Evolutionary conservation across 139 green algal genomes (phyloP), one percentile per base, ranked within the genome.

Genomic region (Pleodorina starrii): DNA sequence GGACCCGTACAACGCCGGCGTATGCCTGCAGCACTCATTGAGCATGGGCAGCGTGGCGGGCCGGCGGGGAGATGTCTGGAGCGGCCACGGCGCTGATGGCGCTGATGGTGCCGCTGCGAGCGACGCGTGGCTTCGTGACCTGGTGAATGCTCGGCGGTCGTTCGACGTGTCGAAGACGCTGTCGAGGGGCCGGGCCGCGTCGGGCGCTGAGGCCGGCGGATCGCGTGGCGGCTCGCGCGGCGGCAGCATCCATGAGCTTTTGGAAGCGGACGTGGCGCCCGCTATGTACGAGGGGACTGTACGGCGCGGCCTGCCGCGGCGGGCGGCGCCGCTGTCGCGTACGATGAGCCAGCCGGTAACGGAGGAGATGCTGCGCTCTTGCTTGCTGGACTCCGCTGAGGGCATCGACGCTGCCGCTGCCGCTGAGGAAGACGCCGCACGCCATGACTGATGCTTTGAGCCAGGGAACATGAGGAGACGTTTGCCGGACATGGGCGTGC

Each of bases 261-360:
- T 80, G 40, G 19, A 51, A 40, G 40, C 72, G 2, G 72, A 80
- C 17, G 40, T 80, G 12, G 1, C 42, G 12, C 40, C 40, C 12
- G 40, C 72, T 12, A 51, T 80, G 72, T 80, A 40, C 42, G 72
- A 80, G 40, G 72, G 72, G 25, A 80, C 72, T 54, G 72, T 80
- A 54, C 40, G 72, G 72, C 72, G 72, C 27, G 72, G 72, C 72
- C 35, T 51, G 40, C 72, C 72, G 43, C 72, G 72, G 2, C 57
- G 57, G 72, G 36, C 35, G 36, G 40, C 69, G 35, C 16, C 35
- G 72, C 4, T 57, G 40, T 38, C 72, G 10, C 72, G 72, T 12
- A 21, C 72, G 23, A 54, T 36, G 40, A 80, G 72, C 23, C 72
- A 80, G 72, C 72, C 72, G 40, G 38, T 59, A 29, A 23, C 68